Base-by-base conservation (phyloP, 139 green algal genomes). In the Desmodesmus armatus region DNA sequence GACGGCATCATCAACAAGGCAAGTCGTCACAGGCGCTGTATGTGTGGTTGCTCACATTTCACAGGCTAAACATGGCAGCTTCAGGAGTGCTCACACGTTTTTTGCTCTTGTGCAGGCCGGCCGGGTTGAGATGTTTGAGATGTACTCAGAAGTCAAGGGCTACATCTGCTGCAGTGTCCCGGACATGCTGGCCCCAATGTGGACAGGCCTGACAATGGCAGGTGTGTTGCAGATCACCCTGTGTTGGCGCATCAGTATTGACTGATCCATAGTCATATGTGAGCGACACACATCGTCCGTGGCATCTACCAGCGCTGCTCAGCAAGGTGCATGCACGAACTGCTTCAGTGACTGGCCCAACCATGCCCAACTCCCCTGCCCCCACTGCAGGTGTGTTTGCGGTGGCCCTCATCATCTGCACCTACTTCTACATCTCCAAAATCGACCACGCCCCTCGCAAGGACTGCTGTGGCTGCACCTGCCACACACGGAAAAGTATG, bases 401-500 rank as follows among this genome's bases (percentile, higher is more conserved):
- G 0, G 66, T 77, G 66, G 62, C 62, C 29, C 78, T 84, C 31
- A 84, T 86, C 49, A 33, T 86, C 13, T 71, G 51, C 51, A 73
- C 69, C 49, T 86, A 72, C n/a, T 80, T 73, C 47, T 86, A 63
- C 51, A 86, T 86, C 1, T 69, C 53, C 80, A 86, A 80, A 40
- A 40, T 86, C 11, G 80, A 86, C 51, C 23, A 43, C 13, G 53
- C 58, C 33, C 69, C 80, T 2, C 80, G 80, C n/a, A 80, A 67
- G 43, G 80, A 86, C 53, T 86, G 80, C 69, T 86, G 51, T 63
- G 80, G 80, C 69, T 86, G 80, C 80, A 74, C 80, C 39, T 80
- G 69, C 53, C 80, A 86, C 80, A 86, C 80, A 3, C 3, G 35
- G 11, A 33, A 39, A 71, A 72, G 39, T 84, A 84, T 47, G 76